Percentiles rank a stretch among this genome's conserved stretches.
These are phyloP conservation scores for Cenchrus fungigraminus DNA, from an alignment of 176 grass and related monocot species.

Conservation along the genomic window DNA sequence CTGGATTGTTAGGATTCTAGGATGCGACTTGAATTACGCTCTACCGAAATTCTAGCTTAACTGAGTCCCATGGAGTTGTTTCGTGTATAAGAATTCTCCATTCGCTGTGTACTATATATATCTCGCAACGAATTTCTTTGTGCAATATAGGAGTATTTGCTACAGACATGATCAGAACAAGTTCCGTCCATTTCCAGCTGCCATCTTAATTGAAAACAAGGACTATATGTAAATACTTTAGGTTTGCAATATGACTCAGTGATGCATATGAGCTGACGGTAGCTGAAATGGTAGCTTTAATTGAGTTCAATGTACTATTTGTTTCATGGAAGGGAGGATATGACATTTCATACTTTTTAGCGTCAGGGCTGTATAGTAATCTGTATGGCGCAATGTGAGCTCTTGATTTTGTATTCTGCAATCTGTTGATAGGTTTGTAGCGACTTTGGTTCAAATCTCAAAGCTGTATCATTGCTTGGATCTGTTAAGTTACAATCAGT, in stretches of 20 bases:
- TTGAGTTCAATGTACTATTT: too few species aligned
- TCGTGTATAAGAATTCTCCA: not conserved
- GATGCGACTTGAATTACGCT: not conserved
- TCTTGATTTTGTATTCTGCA: not conserved
- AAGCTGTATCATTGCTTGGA: too few species aligned
- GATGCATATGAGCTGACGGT: too few species aligned
- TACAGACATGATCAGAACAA: constrained; percentile 1
- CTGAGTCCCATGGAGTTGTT: not conserved
- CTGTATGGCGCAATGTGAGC: too few species aligned
- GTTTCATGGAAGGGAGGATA: too few species aligned
- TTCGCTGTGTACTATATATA: not conserved
- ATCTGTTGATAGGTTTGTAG: not conserved
- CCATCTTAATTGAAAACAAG: not conserved
- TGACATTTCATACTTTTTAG: too few species aligned
- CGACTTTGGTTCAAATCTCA: not conserved
- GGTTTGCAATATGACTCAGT: not conserved
- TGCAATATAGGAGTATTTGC: not conserved
- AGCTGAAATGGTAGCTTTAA: too few species aligned
- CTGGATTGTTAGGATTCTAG: not conserved
- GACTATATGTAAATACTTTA: not conserved
- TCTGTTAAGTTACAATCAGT: too few species aligned
- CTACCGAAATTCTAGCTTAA: too few species aligned
- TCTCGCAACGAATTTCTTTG: constrained; percentile 7
- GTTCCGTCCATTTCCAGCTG: not conserved
- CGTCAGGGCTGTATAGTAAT: too few species aligned